Conservation (phyloP, 2,329 filamentous ascomycete genomes). For the Colletotrichum sp. region DNA sequence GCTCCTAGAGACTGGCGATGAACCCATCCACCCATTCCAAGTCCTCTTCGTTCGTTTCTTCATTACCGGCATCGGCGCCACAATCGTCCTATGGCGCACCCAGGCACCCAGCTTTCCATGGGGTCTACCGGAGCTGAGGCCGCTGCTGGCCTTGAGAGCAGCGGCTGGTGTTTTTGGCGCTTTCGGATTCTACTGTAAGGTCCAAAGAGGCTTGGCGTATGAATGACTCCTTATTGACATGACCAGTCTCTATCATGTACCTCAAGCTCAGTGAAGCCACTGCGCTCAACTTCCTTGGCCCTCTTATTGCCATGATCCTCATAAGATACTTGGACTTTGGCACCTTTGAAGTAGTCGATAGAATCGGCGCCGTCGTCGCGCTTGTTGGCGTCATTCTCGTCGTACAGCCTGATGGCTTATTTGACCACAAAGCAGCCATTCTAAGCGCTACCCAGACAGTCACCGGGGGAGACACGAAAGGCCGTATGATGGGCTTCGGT, state of each 20-base stretch:
- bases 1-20: background rate
- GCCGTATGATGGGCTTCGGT: constrained; percentile 5
- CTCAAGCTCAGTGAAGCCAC: constrained; percentile 15
- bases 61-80: background rate
- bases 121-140: background rate
- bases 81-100: background rate
- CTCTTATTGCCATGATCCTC: constrained; percentile 9
- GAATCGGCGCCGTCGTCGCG: background rate
- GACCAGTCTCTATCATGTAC: constrained; percentile 12
- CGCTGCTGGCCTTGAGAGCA: background rate
- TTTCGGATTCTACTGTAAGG: constrained; percentile 12
- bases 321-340: constrained; percentile 5
- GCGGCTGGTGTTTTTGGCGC: background rate
- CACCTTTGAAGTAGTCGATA: background rate
- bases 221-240: background rate
- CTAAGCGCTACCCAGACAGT: background rate
- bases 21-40: constrained; percentile 10
- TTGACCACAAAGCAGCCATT: background rate
- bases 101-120: background rate
- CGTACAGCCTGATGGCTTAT: constrained; percentile 6
- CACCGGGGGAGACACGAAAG: background rate
- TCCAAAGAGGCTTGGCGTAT: rapidly evolving
- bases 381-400: constrained; percentile 2
- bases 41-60: constrained; percentile 16
- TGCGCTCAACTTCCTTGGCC: constrained; percentile 8